Conservation (phyloP, 2,329 filamentous ascomycete genomes). For the Emergomyces pasteurianus region DNA sequence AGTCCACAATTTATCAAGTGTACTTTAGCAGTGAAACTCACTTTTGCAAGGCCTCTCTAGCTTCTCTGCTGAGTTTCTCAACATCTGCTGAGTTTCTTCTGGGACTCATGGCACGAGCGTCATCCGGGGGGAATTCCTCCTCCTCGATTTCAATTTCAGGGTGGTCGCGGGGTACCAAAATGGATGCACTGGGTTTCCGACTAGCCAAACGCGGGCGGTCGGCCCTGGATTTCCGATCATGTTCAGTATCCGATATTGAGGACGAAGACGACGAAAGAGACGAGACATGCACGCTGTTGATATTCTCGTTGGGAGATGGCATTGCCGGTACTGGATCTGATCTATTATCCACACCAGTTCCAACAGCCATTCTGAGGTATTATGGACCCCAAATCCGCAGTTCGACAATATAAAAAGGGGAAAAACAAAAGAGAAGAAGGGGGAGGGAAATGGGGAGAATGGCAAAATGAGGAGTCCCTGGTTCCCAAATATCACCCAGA, state of each 20-base stretch:
- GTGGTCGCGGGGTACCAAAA: constrained; percentile 68
- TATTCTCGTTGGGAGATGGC: constrained; percentile 24
- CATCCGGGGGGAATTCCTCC: constrained; percentile 68
- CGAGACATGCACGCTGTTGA: constrained; percentile 29
- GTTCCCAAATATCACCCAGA: background rate
- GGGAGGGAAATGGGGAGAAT: too few relatives aligned
- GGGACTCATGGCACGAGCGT: constrained; percentile 90
- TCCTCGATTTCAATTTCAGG: constrained; percentile 61
- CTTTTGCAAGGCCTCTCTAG: constrained; percentile 53
- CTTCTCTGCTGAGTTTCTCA: constrained; percentile 73
- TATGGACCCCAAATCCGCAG: background rate
- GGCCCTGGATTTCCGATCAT: constrained; percentile 32
- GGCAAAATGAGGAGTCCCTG: background rate
- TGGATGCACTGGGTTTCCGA: constrained; percentile 68
- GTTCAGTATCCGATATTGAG: constrained; percentile 37
- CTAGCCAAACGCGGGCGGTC: constrained; percentile 57
- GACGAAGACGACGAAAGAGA: constrained; percentile 35
- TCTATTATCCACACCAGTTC: constrained; percentile 24
- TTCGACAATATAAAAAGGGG: background rate
- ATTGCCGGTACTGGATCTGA: constrained; percentile 28
- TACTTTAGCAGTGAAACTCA: constrained; percentile 30
- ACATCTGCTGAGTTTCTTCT: constrained; percentile 82
- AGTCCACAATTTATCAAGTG: background rate
- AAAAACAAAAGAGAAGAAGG: background rate
- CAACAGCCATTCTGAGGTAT: constrained; percentile 23